These are phyloP conservation scores for Danielia reshetovae DNA, from an alignment of 805 yeast species.

Conservation along the genomic window DNA sequence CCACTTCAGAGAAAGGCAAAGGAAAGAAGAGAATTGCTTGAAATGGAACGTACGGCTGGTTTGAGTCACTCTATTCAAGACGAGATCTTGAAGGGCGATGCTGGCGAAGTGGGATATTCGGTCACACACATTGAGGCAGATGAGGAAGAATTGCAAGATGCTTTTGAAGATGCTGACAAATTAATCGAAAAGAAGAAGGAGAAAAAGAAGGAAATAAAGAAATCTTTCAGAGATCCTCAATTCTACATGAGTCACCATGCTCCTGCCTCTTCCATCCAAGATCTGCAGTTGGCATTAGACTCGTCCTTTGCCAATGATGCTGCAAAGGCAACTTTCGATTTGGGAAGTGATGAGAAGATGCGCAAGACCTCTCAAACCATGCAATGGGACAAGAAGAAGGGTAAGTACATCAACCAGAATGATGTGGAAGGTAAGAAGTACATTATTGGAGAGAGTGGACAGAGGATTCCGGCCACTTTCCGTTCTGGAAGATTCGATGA, in stretches of 20 bases:
- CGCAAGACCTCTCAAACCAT: slow-evolving; percentile 67
- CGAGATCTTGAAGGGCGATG: slow-evolving; percentile 57
- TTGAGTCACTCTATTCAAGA: slow-evolving; percentile 69
- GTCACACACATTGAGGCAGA: slow-evolving; percentile 37
- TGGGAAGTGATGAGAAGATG: slow-evolving; percentile 71
- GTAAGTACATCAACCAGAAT: slow-evolving; percentile 77
- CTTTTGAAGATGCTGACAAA: slow-evolving; percentile 53
- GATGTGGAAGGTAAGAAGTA: slow-evolving; percentile 73
- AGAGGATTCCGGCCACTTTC: slow-evolving; percentile 84
- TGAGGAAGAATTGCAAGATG: slow-evolving; percentile 44
- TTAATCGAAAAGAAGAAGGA: slow-evolving; percentile 25
- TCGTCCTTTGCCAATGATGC: slow-evolving; percentile 80
- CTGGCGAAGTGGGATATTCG: slow-evolving; percentile 45
- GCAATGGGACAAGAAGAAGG: slow-evolving; percentile 92
- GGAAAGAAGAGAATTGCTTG: slow-evolving; percentile 64
- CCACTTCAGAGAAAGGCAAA: slow-evolving; percentile 77
- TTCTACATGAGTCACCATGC: slow-evolving; percentile 89
- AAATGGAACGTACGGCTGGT: slow-evolving; percentile 73
- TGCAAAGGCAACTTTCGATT: slow-evolving; percentile 78
- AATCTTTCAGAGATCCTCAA: slow-evolving; percentile 69
- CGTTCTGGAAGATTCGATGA: slow-evolving; percentile 87
- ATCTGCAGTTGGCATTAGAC: slow-evolving; percentile 58
- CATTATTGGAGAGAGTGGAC: slow-evolving; percentile 94
- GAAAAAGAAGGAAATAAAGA: slow-evolving; percentile 27
- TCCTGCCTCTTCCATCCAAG: slow-evolving; percentile 74